Evolutionary conservation across 371 early-diverging fungal species (phyloP), one percentile per base, ranked within the genome.

Genomic region (Batrachochytrium dendrobatidis): DNA sequence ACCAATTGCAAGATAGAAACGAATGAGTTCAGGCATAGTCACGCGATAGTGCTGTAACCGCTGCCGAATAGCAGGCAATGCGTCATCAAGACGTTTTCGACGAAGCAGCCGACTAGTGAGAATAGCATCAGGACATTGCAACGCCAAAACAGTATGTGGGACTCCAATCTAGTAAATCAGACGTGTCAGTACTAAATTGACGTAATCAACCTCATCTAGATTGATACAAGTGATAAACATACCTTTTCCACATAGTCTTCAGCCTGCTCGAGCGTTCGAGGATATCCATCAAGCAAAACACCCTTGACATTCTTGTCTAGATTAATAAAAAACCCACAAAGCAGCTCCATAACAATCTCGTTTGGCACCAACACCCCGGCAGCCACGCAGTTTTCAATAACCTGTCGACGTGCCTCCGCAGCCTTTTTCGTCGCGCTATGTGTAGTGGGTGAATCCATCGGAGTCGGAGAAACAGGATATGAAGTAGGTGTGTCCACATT

Each of bases 181-280:
- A n/a, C n/a, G n/a, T n/a, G n/a, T n/a, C n/a, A n/a, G n/a, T n/a
- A n/a, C n/a, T n/a, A n/a, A n/a, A n/a, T n/a, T n/a, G n/a, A n/a
- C n/a, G n/a, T n/a, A n/a, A n/a, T n/a, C n/a, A n/a, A n/a, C n/a
- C n/a, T n/a, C n/a, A n/a, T n/a, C n/a, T n/a, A n/a, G n/a, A n/a
- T n/a, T n/a, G n/a, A n/a, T n/a, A n/a, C n/a, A n/a, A n/a, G n/a
- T n/a, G n/a, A n/a, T n/a, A n/a, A 39, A n/a, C 55, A 2, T 44
- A 61, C 61, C 10, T 32, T 55, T 15, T 54, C 53, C 39, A 62
- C 65, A 32, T 65, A 69, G 44, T 50, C 65, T n/a, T 59, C 34
- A 34, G 69, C 61, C 49, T 69, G 69, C 20, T 64, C 65, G 25
- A 69, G 34, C 3, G 65, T 53, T 1, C 69, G 56, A 22, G 69